These are phyloP conservation scores for Alternaria triticimaculans DNA, from an alignment of 2,329 filamentous ascomycete species.

Conservation along the genomic window DNA sequence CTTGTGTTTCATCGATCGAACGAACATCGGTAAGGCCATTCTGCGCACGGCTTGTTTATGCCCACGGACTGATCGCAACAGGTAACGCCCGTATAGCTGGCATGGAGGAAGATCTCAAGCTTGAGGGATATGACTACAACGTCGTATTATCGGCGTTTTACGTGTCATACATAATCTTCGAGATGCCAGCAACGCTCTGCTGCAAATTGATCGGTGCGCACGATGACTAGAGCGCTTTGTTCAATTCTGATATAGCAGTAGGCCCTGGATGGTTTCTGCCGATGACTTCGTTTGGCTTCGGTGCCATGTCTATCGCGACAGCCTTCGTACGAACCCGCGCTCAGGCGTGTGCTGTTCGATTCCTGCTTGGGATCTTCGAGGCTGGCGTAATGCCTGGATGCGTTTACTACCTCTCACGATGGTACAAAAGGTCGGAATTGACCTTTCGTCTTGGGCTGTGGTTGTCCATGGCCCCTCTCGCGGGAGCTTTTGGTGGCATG, in stretches of 20 bases:
- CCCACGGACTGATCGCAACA: conserved; percentile 33
- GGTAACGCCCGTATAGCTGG: conserved; percentile 71
- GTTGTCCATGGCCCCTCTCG: conserved; percentile 70
- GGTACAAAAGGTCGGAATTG: conserved; percentile 72
- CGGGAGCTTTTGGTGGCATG: conserved; percentile 72
- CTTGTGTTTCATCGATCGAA: conserved; percentile 73
- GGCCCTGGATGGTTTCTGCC: conserved; percentile 74
- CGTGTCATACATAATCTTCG: conserved; percentile 73
- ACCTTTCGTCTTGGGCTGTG: conserved; percentile 70
- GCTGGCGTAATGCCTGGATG: conserved; percentile 74
- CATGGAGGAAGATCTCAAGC: conserved; percentile 64
- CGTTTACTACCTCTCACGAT: conserved; percentile 72
- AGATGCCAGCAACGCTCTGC: conserved; percentile 69
- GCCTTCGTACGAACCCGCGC: conserved; percentile 65
- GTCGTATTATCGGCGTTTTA: conserved; percentile 71
- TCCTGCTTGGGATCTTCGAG: conserved; percentile 69
- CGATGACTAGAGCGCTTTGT: not conserved
- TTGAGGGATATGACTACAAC: conserved; percentile 71
- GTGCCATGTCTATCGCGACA: conserved; percentile 65
- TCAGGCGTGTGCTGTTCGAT: conserved; percentile 64
- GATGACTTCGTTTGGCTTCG: conserved; percentile 64
- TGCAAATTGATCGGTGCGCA: conserved; percentile 68
- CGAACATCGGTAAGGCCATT: conserved; percentile 66
- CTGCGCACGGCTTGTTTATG: not conserved
- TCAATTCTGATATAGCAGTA: not conserved